Base-by-base conservation (phyloP, 768 basidiomycete species). In the Boletus sensibilis region DNA sequence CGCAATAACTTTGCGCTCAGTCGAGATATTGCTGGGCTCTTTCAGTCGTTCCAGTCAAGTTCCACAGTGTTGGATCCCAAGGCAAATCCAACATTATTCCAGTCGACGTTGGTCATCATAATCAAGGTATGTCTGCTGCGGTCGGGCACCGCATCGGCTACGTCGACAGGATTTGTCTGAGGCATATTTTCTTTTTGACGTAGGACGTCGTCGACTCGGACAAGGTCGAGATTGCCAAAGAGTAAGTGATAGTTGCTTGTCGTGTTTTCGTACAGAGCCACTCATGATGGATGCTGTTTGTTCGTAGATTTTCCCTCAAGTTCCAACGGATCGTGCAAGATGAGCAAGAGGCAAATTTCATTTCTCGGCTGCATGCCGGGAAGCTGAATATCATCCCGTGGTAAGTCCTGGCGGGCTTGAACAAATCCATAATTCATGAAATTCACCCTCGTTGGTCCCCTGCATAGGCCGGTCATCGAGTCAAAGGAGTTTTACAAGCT, bases 151-250 rank as follows among this genome's bases (percentile, higher is more conserved):
- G 10, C 25, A 1, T 34, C 9, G 4, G 1, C 4, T 25, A 5
- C 0, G 6, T 42, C 13, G 1, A 38, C 3, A 14, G 12, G 1
- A 14, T 40, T 21, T 0, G 1, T 50, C 16, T 56, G 3, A 67
- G 8, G 35, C 23, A 4, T 14, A 0, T 21, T 16, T 14, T 14
- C 31, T 16, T 7, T 33, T n/a, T 16, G 14, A 50, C n/a, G 18
- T 53, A 86, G 84, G 85, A 87, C 47, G 84, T 86, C 14, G 78
- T 84, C 1, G 85, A 86, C 51, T 78, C 81, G 0, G 85, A 86
- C 68, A 82, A 78, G 64, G 68, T 60, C 2, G 84, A 86, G 50
- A 85, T 87, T 23, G 77, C 76, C 5, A 72, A 74, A 67, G 85
- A 86, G 85, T 85, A 53, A 51, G 81, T 52, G 4, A 12, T 39